Percentiles rank a stretch among this genome's conserved stretches.
phyloP scores from a whole-genome alignment of 1,284 basidiomycete genomes.

The Anthracocystis setariae region DNA sequence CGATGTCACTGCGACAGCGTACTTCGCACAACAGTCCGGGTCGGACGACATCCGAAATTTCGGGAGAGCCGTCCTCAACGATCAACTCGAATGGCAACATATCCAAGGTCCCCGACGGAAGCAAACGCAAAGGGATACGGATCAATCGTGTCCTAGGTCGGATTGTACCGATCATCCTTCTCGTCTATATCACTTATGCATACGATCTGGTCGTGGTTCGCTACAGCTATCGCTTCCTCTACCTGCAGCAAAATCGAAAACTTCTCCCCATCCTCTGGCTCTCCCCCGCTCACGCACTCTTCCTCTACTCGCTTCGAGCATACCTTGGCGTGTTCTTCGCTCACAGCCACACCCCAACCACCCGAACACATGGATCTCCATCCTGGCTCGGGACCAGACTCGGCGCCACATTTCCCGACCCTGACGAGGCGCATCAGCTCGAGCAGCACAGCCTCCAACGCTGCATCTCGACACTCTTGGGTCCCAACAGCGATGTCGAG shows the following conservation, averaged over 20 bases:
- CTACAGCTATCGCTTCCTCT: conserved; percentile 22
- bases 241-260: conserved; percentile 4
- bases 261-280: conserved; percentile 17
- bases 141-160: conserved; percentile 37
- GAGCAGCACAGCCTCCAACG: conserved; percentile 1
- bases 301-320: conserved; percentile 23
- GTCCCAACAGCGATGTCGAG: not conserved
- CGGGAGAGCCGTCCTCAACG: conserved; percentile 6
- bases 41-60: conserved; percentile 2
- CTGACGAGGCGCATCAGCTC: not conserved
- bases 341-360: not conserved
- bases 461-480: not conserved
- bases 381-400: conserved; percentile 9
- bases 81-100: not conserved
- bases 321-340: conserved; percentile 41
- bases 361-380: not conserved
- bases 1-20: conserved; percentile 35
- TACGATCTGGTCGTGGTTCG: conserved; percentile 36
- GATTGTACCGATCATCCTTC: conserved; percentile 43
- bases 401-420: conserved; percentile 9
- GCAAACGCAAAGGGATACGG: conserved; percentile 20
- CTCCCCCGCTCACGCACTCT: conserved; percentile 22
- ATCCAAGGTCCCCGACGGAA: not conserved
- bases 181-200: conserved; percentile 31
- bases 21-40: not conserved